Evolutionary conservation across 179 eudicot species (phyloP), one percentile per base, ranked within the genome.

Genomic region (Dionaea muscipula): DNA sequence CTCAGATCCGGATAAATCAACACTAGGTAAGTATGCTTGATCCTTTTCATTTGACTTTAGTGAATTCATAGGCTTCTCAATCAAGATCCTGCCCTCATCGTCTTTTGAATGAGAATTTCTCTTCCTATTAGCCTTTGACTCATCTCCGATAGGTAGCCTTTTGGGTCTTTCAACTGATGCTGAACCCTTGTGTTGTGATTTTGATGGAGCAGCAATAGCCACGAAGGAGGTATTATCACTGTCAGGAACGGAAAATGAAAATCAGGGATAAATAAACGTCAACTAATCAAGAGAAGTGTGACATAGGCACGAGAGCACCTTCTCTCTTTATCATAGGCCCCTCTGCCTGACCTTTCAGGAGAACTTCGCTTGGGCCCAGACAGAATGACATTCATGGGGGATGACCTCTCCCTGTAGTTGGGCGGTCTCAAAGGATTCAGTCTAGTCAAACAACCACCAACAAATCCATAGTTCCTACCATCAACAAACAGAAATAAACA

Each of bases 1-100:
- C 58, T 73, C 84, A 21, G 77, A 76, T 16, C 57, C 81, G 66
- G 96, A 71, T 67, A 72, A 60, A 28, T 80, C 74, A 55, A 77
- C 68, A 53, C 67, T 81, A 24, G 65, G 68, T 41, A 64, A 72
- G 49, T 78, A 75, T 63, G 39, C 64, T 59, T 69, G 69, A 50
- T 55, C 69, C 46, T 68, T 76, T 56, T 65, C 75, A 16, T 56
- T 59, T 9, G 51, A 45, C 55, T 75, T 80, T 22, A 64, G 55
- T 39, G 67, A 21, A 40, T 69, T 26, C 48, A 57, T 80, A 31
- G 69, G 51, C 66, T 65, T 68, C 26, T 25, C 50, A 53, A 26
- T 49, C 20, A 7, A 51, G 23, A 48, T 25, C 28, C 63, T 59
- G 50, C 63, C 72, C 65, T 72, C 72, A 48, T 33, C 67, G 28